Evolutionary conservation across 2,329 filamentous ascomycete genomes (phyloP).

Genomic region (Colletotrichum navitas): DNA sequence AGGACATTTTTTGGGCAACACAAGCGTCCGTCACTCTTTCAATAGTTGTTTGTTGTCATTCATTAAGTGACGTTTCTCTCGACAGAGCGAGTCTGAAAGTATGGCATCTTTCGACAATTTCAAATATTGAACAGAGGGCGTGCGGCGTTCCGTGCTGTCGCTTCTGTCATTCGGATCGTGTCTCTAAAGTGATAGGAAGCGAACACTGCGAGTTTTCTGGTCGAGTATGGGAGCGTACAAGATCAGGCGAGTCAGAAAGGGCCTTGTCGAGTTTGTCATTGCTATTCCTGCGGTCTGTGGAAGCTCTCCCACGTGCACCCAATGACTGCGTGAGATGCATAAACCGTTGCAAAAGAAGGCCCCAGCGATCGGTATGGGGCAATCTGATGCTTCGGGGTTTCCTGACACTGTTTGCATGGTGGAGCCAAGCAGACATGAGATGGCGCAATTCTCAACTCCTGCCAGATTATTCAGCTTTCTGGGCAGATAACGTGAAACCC

Average conservation of each 20-base stretch:
- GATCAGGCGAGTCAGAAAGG: background rate
- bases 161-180: background rate
- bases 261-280: background rate
- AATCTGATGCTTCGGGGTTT: background rate
- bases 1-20: background rate
- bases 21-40: background rate
- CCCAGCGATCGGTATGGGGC: background rate
- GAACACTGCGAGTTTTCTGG: background rate
- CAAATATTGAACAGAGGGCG: background rate
- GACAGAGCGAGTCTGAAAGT: too few relatives aligned
- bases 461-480: background rate
- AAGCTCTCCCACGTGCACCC: background rate
- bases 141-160: too few relatives aligned
- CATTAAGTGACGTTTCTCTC: background rate
- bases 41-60: background rate
- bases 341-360: background rate
- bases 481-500: background rate
- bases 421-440: background rate
- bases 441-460: background rate
- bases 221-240: background rate
- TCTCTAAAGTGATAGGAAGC: background rate
- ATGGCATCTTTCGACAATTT: background rate
- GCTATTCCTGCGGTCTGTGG: background rate
- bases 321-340: background rate
- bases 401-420: background rate